phyloP scores from a whole-genome alignment of 148 eudicot species.

The Polygonum maritimum region DNA sequence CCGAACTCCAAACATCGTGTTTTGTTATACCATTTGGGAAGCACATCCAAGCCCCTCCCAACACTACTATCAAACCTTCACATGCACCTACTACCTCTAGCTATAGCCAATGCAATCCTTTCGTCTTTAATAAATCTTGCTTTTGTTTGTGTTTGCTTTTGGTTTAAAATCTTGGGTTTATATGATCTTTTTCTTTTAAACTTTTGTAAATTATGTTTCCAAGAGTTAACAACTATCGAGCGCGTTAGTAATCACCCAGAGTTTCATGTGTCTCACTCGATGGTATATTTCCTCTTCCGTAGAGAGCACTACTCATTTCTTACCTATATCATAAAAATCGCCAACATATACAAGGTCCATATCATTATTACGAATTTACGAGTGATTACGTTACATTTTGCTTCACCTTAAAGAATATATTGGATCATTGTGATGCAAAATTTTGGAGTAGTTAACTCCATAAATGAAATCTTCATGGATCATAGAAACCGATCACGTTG shows the following conservation, averaged over 20 bases:
- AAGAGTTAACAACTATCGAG: too few species aligned
- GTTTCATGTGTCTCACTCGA: too few species aligned
- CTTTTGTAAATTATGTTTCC: too few species aligned
- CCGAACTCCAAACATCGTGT: constrained; percentile 5
- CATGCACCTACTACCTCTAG: background rate
- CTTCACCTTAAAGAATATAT: too few species aligned
- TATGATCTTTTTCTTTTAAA: background rate
- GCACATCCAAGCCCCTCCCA: background rate
- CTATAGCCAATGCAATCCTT: background rate
- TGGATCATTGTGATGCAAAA: background rate
- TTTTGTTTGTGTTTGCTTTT: background rate
- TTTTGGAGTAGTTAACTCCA: background rate
- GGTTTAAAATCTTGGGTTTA: background rate
- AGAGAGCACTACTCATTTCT: too few species aligned
- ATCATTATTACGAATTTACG: too few species aligned
- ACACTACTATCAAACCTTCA: background rate
- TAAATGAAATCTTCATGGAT: background rate
- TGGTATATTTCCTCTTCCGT: too few species aligned
- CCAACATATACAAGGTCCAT: too few species aligned
- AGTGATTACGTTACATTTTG: too few species aligned
- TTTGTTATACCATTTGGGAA: constrained; percentile 1
- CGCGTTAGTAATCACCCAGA: too few species aligned
- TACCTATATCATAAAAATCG: too few species aligned
- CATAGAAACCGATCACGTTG: background rate
- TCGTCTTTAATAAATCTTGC: background rate